Evolutionary conservation across 1,284 basidiomycete species (phyloP), one percentile per base, ranked within the genome.

Genomic region (Moniliella sp.): DNA sequence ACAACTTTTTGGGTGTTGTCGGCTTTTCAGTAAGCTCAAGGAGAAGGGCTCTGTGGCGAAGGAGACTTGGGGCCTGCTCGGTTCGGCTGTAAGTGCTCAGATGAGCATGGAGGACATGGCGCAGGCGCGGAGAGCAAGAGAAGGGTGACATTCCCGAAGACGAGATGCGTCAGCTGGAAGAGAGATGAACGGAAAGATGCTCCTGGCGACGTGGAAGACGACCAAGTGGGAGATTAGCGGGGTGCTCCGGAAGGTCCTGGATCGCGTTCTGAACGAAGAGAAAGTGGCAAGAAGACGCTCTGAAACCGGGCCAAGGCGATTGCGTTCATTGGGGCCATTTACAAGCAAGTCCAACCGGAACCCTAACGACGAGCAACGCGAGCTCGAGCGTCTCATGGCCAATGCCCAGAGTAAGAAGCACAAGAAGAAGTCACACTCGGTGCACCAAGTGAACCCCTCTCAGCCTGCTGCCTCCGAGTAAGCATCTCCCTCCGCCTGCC

Each of bases 21-120:
- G 83, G 14, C 93, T 94, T 67, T 83, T 84, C 65, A 81, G 81
- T 33, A 71, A 78, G 18, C 65, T 97, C 49, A 97, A 93, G 65
- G 91, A 94, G 65, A 88, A 86, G 61, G 83, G 82, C 10, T 48
- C 43, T 5, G 66, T 79, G 0, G 69, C 91, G 43, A 62, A 62
- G 42, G 60, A 62, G 45, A 60, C 50, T n/a, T 61, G 53, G 52
- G 43, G 45, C 29, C 48, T 61, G 35, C 49, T 57, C 25, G 57
- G 60, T 18, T 56, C 78, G 75, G 30, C 78, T 71, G 45, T 67
- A 33, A 64, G 64, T 35, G 64, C 66, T 4, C 64, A 66, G 45
- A 53, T 57, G 41, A 51, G 65, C 40, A 68, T 70, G 66, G 64
- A 81, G 66, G 84, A 94, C 65, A 81, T 97, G 73, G 79, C 88